Evolutionary conservation across 257 asterid species (phyloP).

Genomic region (Solanum virginianum): DNA sequence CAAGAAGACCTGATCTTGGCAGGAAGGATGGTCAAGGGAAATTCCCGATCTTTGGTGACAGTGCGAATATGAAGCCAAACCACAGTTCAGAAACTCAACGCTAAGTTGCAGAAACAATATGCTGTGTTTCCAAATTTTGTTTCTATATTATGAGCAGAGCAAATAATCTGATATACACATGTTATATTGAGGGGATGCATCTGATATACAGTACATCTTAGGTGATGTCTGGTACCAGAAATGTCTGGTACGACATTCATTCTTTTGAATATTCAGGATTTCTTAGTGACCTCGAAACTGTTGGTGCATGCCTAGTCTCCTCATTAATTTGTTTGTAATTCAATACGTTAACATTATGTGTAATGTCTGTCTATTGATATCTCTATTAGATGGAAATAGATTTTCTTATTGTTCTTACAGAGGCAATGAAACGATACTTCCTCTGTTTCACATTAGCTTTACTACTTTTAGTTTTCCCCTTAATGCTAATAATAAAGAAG

Average conservation of each 20-base stretch:
- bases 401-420: neutral
- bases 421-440: neutral
- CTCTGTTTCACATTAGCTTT: neutral
- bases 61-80: slow-evolving; percentile 5
- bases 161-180: slow-evolving; percentile 6
- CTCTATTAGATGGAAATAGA: neutral
- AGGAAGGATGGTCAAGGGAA: slow-evolving; percentile 16
- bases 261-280: neutral
- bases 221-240: neutral
- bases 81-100: slow-evolving; percentile 13
- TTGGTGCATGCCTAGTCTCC: neutral
- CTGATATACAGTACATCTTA: neutral
- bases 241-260: neutral
- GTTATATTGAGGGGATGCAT: neutral
- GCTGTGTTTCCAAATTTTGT: neutral
- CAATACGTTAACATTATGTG: neutral
- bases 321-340: neutral
- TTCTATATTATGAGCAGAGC: neutral
- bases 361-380: neutral
- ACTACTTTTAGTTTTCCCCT: neutral
- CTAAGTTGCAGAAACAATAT: slow-evolving; percentile 12
- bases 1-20: slow-evolving; percentile 17
- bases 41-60: slow-evolving; percentile 15
- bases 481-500: neutral
- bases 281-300: neutral